Conservation (phyloP, 208 protist genomes). For the Trypanosoma scelopori region DNA sequence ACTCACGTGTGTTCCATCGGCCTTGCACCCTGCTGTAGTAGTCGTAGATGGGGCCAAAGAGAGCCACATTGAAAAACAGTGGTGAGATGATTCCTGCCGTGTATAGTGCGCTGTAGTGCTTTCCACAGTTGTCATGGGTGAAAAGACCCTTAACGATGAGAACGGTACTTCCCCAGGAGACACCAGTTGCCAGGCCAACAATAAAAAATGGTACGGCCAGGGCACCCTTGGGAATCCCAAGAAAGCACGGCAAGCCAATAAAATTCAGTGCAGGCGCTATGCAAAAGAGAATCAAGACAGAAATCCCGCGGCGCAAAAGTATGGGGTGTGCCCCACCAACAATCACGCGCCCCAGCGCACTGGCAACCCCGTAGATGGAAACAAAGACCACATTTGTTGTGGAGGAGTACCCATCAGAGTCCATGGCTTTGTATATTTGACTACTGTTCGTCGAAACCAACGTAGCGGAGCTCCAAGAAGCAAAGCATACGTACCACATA, state of each 20-base stretch:
- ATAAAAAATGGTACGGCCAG: constrained; percentile 75
- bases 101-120: constrained; percentile 84
- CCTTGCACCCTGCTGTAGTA: constrained; percentile 51
- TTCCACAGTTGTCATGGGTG: constrained; percentile 57
- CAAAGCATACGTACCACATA: constrained; percentile 84
- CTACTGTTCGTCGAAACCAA: constrained; percentile 77
- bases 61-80: constrained; percentile 69
- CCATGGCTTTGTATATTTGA: constrained; percentile 71
- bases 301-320: constrained; percentile 37
- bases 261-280: constrained; percentile 66
- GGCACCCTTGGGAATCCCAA: constrained; percentile 27
- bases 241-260: constrained; percentile 60
- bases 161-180: constrained; percentile 77
- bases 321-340: constrained; percentile 55
- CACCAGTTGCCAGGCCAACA: constrained; percentile 68
- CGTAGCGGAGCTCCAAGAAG: constrained; percentile 73
- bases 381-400: constrained; percentile 76
- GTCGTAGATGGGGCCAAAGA: constrained; percentile 79
- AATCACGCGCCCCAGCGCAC: constrained; percentile 72
- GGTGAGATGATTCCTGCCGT: constrained; percentile 82
- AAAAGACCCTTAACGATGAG: constrained; percentile 74
- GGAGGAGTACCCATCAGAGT: constrained; percentile 54
- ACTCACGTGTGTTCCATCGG: constrained; percentile 28
- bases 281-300: constrained; percentile 42
- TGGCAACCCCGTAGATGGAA: constrained; percentile 76